phyloP scores from a whole-genome alignment of 345 rosid genomes.

The Dovyalis caffra region DNA sequence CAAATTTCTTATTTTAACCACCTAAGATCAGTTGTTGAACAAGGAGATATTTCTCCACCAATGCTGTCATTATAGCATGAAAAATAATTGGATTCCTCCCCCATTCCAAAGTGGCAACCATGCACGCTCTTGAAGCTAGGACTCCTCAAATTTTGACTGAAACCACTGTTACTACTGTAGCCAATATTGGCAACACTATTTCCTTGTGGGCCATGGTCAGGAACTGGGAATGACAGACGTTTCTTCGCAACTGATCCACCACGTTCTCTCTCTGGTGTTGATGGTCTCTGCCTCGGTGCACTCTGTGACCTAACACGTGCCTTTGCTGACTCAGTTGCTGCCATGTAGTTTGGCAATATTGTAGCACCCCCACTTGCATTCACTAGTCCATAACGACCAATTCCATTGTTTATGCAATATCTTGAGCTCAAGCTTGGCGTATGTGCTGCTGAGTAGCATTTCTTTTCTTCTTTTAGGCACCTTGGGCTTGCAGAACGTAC shows the following conservation, averaged over 20 bases:
- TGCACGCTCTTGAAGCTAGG: conserved; percentile 72
- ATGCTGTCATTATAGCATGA: conserved; percentile 44
- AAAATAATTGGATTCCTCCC: conserved; percentile 43
- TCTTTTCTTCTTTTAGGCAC: conserved; percentile 9
- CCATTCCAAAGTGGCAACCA: conserved; percentile 45
- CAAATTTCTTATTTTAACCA: conserved; percentile 47
- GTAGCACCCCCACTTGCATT: neutral
- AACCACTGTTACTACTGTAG: conserved; percentile 4
- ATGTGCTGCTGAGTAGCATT: conserved; percentile 20
- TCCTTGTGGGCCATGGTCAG: conserved; percentile 26
- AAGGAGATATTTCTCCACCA: conserved; percentile 67
- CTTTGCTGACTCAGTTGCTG: conserved; percentile 24
- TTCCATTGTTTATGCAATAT: neutral
- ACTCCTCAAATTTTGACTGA: conserved; percentile 53
- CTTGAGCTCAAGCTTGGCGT: conserved; percentile 17
- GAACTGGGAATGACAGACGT: conserved; percentile 59
- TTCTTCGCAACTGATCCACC: conserved; percentile 52
- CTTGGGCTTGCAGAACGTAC: conserved; percentile 73
- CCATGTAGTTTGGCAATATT: conserved; percentile 28
- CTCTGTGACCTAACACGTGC: conserved; percentile 50
- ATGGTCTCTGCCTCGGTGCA: conserved; percentile 65
- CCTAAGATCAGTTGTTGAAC: conserved; percentile 59
- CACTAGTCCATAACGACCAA: conserved; percentile 2
- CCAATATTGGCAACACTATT: neutral
- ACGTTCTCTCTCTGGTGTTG: conserved; percentile 47